Base-by-base conservation (phyloP, 345 rosid genomes). In the Viola odorata region DNA sequence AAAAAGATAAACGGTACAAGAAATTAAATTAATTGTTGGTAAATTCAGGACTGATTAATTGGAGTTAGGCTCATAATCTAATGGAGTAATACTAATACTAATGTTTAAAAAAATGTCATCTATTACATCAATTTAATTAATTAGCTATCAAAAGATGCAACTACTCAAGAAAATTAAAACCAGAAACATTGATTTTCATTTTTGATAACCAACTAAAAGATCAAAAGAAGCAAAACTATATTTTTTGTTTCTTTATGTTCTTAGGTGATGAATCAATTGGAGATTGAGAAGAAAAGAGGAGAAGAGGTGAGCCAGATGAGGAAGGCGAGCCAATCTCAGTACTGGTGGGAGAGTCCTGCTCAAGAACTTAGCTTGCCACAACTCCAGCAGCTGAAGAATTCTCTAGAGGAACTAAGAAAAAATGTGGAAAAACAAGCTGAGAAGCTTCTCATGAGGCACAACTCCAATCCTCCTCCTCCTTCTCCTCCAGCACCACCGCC, bases 341-440 rank as follows among this genome's bases (percentile, higher is more conserved):
- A 65, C 12, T 81, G 86, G 86, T 86, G 88, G 91, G 71, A 75
- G 54, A 54, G 65, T 4, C 80, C 81, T 0, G 1, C 69, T 0
- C 78, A 71, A 3, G 67, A 60, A 5, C 70, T 81, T 0, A 56
- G 12, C 8, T 9, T 69, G 12, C 13, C 44, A 4, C 77, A 80
- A 58, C 79, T 85, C 3, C 60, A 61, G 64, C 72, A 71, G 60
- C 50, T 83, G 55, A 73, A 65, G 41, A 9, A 41, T 36, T 63
- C 77, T 0, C 55, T 86, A 37, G 71, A 69, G 62, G 81, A 65
- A 45, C 67, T 85, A 41, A 80, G 61, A 67, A 73, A 62, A 37
- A 63, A 63, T 39, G 70, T 85, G 8, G 45, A 60, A 8, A 53
- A 54, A 15, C 78, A 74, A 71, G 70, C 68, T 23, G 58, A 68